Base-by-base conservation (phyloP, 257 asterid species). In the Echium plantagineum region DNA sequence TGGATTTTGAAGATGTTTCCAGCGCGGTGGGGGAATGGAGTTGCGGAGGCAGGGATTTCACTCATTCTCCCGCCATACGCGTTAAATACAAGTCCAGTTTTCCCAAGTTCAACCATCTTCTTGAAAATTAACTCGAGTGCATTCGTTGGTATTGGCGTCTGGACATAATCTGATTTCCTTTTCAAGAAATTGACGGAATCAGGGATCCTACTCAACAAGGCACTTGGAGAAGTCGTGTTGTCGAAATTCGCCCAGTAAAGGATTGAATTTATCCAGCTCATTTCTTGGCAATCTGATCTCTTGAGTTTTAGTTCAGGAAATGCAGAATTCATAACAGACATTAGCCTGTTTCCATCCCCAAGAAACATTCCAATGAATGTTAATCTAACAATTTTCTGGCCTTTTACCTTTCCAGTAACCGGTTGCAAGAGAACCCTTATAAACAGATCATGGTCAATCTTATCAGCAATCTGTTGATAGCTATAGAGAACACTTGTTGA, bases 41-140 rank as follows among this genome's bases (percentile, higher is more conserved):
- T 67, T 0, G 64, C 74, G 0, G 52, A 57, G 49, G 68, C 32
- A 0, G 72, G 46, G 30, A 77, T 70, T 15, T 55, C 58, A 32
- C 59, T 54, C 77, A 77, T 77, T 60, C 58, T 58, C 59, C 82
- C 82, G 0, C 79, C 82, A 9, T 53, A 73, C 0, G 79, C 69
- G 47, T 57, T 64, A 60, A 71, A 71, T 35, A 62, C 71, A 7
- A 73, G 20, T 9, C 71, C 70, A 0, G 66, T 26, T n/a, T 65
- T 64, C 19, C 68, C 79, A 9, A 73, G 55, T 60, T 73, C 60
- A 17, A 47, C 52, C 65, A 77, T 32, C 21, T 65, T 70, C 16
- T 49, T 48, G 71, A 74, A 71, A 5, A 77, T 66, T 19, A 64
- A 38, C 21, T 63, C 66, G 24, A 77, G 21, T 0, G 63, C 77